Percentiles rank a stretch among this genome's conserved stretches.
Evolutionary conservation across 2,329 filamentous ascomycete genomes (phyloP).

Genomic region (Chaetomium globosum): DNA sequence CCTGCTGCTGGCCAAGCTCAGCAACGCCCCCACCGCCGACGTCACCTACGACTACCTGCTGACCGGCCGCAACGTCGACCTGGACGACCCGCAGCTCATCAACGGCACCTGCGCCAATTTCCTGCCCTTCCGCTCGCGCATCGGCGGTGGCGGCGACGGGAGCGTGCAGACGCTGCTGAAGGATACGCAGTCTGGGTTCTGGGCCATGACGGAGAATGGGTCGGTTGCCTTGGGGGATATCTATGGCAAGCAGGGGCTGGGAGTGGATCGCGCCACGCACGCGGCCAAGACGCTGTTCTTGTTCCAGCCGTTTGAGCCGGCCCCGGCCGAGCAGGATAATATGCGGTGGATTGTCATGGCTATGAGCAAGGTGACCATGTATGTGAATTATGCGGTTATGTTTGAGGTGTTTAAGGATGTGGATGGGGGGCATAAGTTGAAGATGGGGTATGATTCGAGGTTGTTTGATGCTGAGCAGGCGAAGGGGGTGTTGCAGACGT

Average conservation of each 20-base stretch:
- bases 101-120: slow-evolving; percentile 7
- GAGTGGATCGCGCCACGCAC: background rate
- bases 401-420: slow-evolving; percentile 7
- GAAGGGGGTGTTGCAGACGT: background rate
- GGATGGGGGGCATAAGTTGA: background rate
- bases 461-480: background rate
- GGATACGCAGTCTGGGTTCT: slow-evolving; percentile 1
- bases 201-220: slow-evolving; percentile 4
- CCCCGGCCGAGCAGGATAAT: background rate
- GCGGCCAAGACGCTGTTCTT: slow-evolving; percentile 6
- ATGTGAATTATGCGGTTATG: background rate
- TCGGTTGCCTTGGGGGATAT: background rate
- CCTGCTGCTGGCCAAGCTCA: background rate
- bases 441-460: background rate
- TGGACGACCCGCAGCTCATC: slow-evolving; percentile 3
- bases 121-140: background rate
- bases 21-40: background rate
- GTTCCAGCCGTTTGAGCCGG: slow-evolving; percentile 7
- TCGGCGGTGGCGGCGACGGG: background rate
- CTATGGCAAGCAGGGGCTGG: background rate
- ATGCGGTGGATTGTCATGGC: slow-evolving; percentile 11
- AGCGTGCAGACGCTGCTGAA: background rate
- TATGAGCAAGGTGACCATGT: background rate
- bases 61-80: background rate
- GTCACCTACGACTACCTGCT: slow-evolving; percentile 2